These are phyloP conservation scores for Bombardia bombarda DNA, from an alignment of 495 filamentous ascomycete genomes.

Conservation along the genomic window DNA sequence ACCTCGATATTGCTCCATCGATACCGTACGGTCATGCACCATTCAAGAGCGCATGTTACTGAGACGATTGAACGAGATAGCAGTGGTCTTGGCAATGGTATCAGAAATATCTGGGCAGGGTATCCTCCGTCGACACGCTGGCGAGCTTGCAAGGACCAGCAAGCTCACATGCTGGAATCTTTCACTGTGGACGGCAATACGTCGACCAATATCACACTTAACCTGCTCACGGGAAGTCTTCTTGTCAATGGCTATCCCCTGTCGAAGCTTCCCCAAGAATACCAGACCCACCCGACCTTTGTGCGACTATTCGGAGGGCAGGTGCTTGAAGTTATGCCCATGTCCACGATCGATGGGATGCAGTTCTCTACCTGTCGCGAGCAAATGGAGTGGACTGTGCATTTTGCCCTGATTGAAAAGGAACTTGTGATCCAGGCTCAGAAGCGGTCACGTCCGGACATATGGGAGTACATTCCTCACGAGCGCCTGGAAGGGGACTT, in stretches of 20 bases:
- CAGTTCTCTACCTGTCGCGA: slow-evolving; percentile 26
- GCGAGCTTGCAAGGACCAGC: too few relatives aligned
- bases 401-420: slow-evolving; percentile 8
- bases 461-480: slow-evolving; percentile 9
- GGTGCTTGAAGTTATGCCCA: slow-evolving; percentile 38
- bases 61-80: too few relatives aligned
- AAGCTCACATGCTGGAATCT: slow-evolving; percentile 1
- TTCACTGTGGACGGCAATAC: neutral
- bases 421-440: slow-evolving; percentile 7
- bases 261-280: slow-evolving; percentile 39
- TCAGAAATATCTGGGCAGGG: too few relatives aligned
- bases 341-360: slow-evolving; percentile 38
- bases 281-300: slow-evolving; percentile 29
- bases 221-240: slow-evolving; percentile 47
- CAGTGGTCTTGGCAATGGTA: too few relatives aligned
- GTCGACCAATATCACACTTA: slow-evolving; percentile 34
- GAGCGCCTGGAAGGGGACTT: neutral
- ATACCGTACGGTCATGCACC: too few relatives aligned
- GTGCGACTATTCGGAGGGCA: slow-evolving; percentile 28
- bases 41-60: too few relatives aligned
- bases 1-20: too few relatives aligned
- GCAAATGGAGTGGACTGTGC: slow-evolving; percentile 14
- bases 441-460: slow-evolving; percentile 14
- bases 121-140: too few relatives aligned
- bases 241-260: slow-evolving; percentile 49